Base-by-base conservation (phyloP, 306 rosid species). In the Cucurbita argyrosperma region DNA sequence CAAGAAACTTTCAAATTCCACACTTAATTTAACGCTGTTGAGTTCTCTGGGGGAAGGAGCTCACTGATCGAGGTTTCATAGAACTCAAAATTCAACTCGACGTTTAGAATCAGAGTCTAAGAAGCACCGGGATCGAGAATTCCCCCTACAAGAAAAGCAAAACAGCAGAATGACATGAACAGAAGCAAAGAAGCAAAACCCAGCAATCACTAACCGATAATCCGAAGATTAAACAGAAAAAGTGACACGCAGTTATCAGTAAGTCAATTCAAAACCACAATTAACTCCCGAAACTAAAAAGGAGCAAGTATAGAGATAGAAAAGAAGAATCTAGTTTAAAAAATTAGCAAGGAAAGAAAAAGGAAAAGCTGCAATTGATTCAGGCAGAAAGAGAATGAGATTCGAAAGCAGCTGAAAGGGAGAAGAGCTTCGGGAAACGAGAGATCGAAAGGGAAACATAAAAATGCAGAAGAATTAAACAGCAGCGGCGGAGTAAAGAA, bases 361-460 rank as follows among this genome's bases (percentile, higher is more conserved):
- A n/a, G 4, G 69, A 8, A 50, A 83, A 72, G 83, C 83, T 82
- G 80, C 59, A 30, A 40, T 39, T 6, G 16, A 52, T 50, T 42
- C 80, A 79, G 71, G 49, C 35, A 30, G 35, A 30, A 30, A 30
- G 35, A 30, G 35, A 30, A 2, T 2, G 63, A 59, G 85, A 84
- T 78, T 78, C 81, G 74, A 65, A 45, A 79, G 49, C 74, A 56
- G 76, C 18, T 58, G 79, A 73, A 83, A 73, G 74, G 71, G 46
- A 81, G 75, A 52, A 61, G 71, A 79, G 72, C 62, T 50, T 76
- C 61, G 77, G 38, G 50, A 56, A 77, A 56, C 60, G 70, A 55
- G 69, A 66, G 82, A 78, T 75, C 80, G 74, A 70, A 43, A 71
- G 80, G 68, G 50, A 11, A 42, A 71, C 61, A 35, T n/a, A 60